These are phyloP conservation scores for Leishmania gerbilli DNA, from an alignment of 208 protist genomes.

Conservation along the genomic window DNA sequence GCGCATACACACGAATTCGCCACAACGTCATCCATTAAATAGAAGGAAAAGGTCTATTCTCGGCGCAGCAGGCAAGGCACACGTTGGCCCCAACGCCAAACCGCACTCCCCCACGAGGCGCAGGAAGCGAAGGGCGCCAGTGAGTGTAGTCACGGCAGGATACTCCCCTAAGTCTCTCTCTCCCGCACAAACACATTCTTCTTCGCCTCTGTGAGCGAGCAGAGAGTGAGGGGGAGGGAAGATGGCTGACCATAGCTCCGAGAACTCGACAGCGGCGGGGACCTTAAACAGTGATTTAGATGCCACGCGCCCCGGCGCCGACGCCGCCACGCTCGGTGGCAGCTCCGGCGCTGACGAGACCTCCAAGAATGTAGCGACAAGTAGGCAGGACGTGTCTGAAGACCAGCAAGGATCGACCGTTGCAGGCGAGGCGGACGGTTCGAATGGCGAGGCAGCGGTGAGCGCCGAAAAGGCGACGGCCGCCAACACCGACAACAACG, in stretches of 20 bases:
- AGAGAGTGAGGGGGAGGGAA: not conserved
- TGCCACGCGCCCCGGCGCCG: not conserved
- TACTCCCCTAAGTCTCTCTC: not conserved
- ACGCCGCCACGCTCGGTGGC: not conserved
- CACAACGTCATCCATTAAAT: not conserved
- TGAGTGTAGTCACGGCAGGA: not conserved
- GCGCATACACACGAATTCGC: not conserved
- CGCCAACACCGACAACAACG: not conserved
- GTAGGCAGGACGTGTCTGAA: not conserved
- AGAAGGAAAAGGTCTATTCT: not conserved
- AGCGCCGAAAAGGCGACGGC: not conserved
- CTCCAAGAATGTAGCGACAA: not conserved
- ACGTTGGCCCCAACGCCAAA: not conserved
- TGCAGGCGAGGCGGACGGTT: not conserved
- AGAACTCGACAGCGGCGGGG: not conserved
- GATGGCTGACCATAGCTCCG: constrained; percentile 5
- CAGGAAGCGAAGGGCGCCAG: not conserved
- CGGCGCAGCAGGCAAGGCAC: not conserved
- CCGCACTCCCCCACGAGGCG: not conserved
- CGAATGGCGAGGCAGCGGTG: not conserved
- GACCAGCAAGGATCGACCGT: not conserved
- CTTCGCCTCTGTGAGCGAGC: not conserved
- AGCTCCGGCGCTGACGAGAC: not conserved
- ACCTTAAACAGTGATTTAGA: not conserved
- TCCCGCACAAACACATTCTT: not conserved